Evolutionary conservation across 345 rosid genomes (phyloP).

Genomic region (Psidium guajava): DNA sequence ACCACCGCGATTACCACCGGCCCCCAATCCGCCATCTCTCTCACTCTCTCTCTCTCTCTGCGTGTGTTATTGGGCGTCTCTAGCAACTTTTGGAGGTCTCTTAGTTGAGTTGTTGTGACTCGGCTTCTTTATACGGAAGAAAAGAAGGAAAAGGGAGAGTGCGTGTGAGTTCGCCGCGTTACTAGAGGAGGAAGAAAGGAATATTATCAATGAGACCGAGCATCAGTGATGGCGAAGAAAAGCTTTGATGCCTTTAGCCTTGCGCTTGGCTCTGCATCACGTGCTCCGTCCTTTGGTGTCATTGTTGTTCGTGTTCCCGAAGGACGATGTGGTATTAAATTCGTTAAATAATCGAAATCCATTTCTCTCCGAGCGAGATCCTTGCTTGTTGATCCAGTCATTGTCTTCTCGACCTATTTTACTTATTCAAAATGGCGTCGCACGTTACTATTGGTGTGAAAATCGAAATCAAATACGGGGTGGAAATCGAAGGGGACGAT

Average conservation of each 20-base stretch:
- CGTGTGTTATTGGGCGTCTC: constrained; percentile 1
- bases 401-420: not conserved
- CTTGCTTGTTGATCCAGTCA: not conserved
- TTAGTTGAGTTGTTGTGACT: not conserved
- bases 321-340: not conserved
- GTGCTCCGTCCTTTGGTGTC: not conserved
- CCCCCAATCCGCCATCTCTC: constrained; percentile 91
- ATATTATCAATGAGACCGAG: not conserved
- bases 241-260: not conserved
- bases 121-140: not conserved
- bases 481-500: not conserved
- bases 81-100: not conserved
- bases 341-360: not conserved
- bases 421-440: too few species aligned
- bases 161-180: not conserved
- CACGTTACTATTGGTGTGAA: too few species aligned
- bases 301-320: not conserved
- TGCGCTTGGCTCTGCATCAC: not conserved
- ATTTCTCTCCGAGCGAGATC: not conserved
- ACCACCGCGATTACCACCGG: constrained; percentile 78
- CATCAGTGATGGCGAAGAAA: not conserved
- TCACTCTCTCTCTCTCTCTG: constrained; percentile 1
- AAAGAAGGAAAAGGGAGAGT: not conserved
- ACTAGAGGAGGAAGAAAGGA: not conserved
- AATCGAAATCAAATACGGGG: too few species aligned